Base-by-base conservation (phyloP, 2,329 filamentous ascomycete species). In the Trichoderma semiorbis region DNA sequence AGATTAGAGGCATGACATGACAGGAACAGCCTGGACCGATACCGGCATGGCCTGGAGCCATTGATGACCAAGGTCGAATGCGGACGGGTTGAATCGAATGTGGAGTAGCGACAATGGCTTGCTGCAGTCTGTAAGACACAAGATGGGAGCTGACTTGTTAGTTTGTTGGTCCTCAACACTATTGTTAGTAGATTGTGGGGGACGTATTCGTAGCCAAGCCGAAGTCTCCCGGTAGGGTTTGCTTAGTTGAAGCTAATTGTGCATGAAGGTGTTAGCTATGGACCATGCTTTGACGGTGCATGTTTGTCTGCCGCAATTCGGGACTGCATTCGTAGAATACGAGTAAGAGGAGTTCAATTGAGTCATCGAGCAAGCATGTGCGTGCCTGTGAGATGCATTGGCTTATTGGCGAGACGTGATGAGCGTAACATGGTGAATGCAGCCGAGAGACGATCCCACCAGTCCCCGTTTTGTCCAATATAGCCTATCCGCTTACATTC, bases 121-220 rank as follows among this genome's bases (percentile, higher is more conserved):
- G 30, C 57, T 50, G 24, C 43, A 1, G 66, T 32, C n/a, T 26
- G 47, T 39, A 60, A 61, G 36, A 69, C 66, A 21, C 65, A 32
- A 61, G 28, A 61, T 61, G 34, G 36, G 55, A 24, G 55, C 36
- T 34, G 62, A 28, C n/a, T 39, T 53, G 62, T 67, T 36, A 26
- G 32, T 61, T 55, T 39, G 69, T 67, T 69, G 60, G 57, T 32
- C 47, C 30, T 61, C 26, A 34, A 32, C 67, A 43, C 67, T 62
- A 69, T 26, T 71, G 69, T 71, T 71, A 61, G 62, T 67, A 57
- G 62, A 71, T 66, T 71, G 69, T 64, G 69, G 62, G 69, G 69
- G 62, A 55, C 24, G 65, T 21, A 39, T 39, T 62, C 43, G 30
- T 32, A 57, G 47, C 32, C 50, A 60, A 50, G 62, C 69, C 69